phyloP scores from a whole-genome alignment of 129 eudicot species.

The Lactuca sativa region DNA sequence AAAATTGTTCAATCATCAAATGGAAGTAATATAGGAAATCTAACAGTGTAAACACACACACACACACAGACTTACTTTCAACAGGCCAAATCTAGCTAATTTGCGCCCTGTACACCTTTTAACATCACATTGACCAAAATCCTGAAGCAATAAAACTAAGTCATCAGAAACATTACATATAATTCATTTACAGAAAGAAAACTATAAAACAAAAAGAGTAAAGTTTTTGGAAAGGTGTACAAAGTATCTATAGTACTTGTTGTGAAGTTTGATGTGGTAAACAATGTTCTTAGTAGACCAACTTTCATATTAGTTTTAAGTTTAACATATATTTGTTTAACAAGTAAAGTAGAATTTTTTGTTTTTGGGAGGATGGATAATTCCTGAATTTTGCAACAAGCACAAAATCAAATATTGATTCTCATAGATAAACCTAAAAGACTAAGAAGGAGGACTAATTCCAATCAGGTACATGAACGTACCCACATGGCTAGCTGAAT shows the following conservation, averaged over 20 bases:
- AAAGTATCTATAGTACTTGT: background rate
- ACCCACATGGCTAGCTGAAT: constrained; percentile 99
- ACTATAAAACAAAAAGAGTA: background rate
- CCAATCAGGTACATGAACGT: constrained; percentile 27
- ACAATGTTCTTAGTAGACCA: too few species aligned
- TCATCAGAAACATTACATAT: constrained; percentile 1
- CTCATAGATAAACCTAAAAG: background rate
- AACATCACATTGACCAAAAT: constrained; percentile 97
- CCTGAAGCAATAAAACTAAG: constrained; percentile 47
- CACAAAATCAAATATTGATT: constrained; percentile 15
- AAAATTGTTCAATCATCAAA: constrained; percentile 20
- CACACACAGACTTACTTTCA: constrained; percentile 57
- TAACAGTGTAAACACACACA: background rate
- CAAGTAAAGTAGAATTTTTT: background rate
- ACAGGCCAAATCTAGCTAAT: constrained; percentile 77
- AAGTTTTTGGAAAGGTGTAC: background rate
- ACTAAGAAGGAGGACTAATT: background rate
- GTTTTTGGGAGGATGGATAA: background rate
- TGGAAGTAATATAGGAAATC: background rate
- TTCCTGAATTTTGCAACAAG: constrained; percentile 9
- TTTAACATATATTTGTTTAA: background rate
- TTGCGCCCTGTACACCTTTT: constrained; percentile 99
- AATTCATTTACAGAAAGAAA: background rate
- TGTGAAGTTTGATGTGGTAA: background rate
- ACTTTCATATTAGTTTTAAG: background rate